Evolutionary conservation across 2,329 filamentous ascomycete genomes (phyloP), one percentile per base, ranked within the genome.

Genomic region (Uncinocarpus reesii): DNA sequence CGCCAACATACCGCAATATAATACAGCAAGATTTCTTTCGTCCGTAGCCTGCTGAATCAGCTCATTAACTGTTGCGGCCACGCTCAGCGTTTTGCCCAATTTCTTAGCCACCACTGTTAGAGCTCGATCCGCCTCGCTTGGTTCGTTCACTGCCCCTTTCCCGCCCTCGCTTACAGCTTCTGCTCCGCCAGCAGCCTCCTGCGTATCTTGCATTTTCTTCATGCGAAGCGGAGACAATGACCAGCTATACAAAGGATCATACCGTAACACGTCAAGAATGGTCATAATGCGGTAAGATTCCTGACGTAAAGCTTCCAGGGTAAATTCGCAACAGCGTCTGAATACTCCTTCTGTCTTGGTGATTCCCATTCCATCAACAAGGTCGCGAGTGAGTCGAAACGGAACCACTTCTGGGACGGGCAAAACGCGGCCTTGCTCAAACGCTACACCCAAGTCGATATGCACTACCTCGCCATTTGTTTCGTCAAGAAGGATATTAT

Each of bases 231-330:
- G 79, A 8, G 86, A 92, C 48, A 95, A 81, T 29, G 86, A 90
- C 92, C 92, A 99, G 52, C 81, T 92, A 65, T 96, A 94, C 52
- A 99, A 71, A 1, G 92, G 93, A 72, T 99, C 92, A 66, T 95
- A 96, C n/a, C 93, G 84, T 51, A 99, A 72, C 18, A 98, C 93
- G 61, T 98, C 93, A 16, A 99, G 79, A 46, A 98, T 88, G 0
- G 92, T 96, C 89, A 95, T 96, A 69, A 99, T 98, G 37, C 84
- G 89, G 63, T 95, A 93, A 10, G 86, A 86, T 64, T 98, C 92
- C 58, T 94, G 85, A n/a, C 92, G 82, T 29, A 99, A 72, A 1
- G 93, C 89, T 53, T 95, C 88, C 26, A 99, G 78, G 0, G 89
- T 96, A 63, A 96, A 96, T 63, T 99, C 93, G 65, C 92, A 98